Percentiles rank a stretch among this genome's conserved stretches.
Evolutionary conservation across 257 asterid genomes (phyloP).

Genomic region (Solanum virginianum): DNA sequence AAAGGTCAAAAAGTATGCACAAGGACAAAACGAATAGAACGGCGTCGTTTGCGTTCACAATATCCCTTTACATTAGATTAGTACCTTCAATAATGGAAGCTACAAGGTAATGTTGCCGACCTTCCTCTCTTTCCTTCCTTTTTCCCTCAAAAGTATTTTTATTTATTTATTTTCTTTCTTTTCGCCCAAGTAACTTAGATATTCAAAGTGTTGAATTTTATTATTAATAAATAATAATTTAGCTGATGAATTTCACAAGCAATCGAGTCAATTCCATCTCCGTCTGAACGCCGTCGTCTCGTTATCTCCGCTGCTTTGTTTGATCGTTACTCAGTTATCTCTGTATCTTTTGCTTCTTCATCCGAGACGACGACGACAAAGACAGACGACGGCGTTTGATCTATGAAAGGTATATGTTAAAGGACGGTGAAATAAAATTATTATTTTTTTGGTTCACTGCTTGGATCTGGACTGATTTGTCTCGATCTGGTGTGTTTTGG

Average conservation of each 20-base stretch:
- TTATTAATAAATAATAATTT: not conserved
- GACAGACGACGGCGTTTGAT: constrained; percentile 6
- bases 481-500: not conserved
- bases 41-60: not conserved
- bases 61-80: not conserved
- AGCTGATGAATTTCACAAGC: not conserved
- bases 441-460: not conserved
- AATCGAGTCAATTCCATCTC: not conserved
- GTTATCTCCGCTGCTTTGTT: not conserved
- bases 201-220: not conserved
- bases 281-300: constrained; percentile 1
- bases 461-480: not conserved
- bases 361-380: not conserved
- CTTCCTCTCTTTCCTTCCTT: not conserved
- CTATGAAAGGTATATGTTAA: constrained; percentile 1
- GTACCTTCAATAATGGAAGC: not conserved
- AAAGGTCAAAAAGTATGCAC: not conserved
- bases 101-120: constrained; percentile 6
- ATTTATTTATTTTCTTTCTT: not conserved
- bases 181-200: constrained; percentile 1
- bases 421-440: not conserved
- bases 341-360: not conserved
- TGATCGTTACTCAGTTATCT: not conserved
- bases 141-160: not conserved
- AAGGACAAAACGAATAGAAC: not conserved